Conservation (phyloP, 1,284 basidiomycete genomes). For the Sanguinoderma infundibulare region DNA sequence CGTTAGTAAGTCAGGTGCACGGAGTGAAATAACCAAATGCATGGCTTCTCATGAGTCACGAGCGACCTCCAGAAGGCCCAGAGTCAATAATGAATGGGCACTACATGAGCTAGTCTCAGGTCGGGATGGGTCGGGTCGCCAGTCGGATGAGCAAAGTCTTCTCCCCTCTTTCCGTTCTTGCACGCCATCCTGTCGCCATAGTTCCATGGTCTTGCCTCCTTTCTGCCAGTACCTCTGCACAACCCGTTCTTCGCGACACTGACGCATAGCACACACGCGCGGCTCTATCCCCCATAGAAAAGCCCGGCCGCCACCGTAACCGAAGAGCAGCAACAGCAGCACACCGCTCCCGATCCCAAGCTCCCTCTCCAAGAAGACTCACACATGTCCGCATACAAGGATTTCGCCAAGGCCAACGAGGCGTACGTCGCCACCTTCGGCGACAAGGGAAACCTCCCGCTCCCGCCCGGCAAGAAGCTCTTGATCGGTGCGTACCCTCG, state of each 20-base stretch:
- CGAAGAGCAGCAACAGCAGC: slow-evolving; percentile 14
- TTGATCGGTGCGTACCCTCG: slow-evolving; percentile 43
- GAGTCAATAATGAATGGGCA: too few species aligned
- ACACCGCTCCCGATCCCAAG: slow-evolving; percentile 5
- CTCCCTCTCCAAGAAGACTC: slow-evolving; percentile 3
- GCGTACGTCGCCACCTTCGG: slow-evolving; percentile 48
- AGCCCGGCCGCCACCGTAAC: slow-evolving; percentile 14
- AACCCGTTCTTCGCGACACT: neutral
- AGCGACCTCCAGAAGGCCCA: too few species aligned
- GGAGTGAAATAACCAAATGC: too few species aligned
- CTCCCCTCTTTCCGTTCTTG: neutral
- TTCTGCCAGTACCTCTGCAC: neutral
- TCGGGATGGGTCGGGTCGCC: neutral
- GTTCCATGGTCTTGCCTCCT: neutral
- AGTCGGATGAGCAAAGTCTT: too few species aligned
- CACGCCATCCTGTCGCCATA: slow-evolving; percentile 22
- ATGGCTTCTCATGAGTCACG: too few species aligned
- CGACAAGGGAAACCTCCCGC: slow-evolving; percentile 47
- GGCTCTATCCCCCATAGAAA: slow-evolving; percentile 16
- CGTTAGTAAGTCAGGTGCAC: too few species aligned
- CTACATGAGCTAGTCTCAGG: neutral
- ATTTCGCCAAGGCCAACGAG: slow-evolving; percentile 43
- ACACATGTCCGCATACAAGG: slow-evolving; percentile 33
- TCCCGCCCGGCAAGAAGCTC: slow-evolving; percentile 57
- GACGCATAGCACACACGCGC: neutral